Evolutionary conservation across 805 yeast genomes (phyloP), one percentile per base, ranked within the genome.

Genomic region (Hanseniaspora clermontiae): DNA sequence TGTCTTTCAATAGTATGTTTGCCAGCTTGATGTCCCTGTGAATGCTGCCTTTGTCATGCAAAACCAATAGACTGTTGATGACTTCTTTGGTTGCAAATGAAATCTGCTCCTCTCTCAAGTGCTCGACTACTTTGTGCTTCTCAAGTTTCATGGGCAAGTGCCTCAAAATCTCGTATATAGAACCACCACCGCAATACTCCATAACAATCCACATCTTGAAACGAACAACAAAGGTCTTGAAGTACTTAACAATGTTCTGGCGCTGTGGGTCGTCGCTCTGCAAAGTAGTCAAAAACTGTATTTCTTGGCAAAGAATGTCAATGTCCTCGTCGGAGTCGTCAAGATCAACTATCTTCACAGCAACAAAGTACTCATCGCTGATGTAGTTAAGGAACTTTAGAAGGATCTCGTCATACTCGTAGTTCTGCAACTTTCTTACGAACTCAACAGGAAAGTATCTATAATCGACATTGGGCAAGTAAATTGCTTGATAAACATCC

Each of bases 111-210:
- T 88, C 95, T 19, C 70, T 70, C 46, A 89, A 68, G 24, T 49
- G 53, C 11, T 43, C 43, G 6, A 45, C 31, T 17, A 12, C 31
- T 3, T 27, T 24, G 15, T 39, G n/a, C 31, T 65, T 68, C 5
- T 27, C 27, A 2, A 46, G 3, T 36, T 57, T 55, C 77, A 81
- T 67, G 70, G 77, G 65, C 39, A 69, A 49, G 50, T 74, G 72
- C 63, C 76, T 80, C 43, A 91, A 64, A 56, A 88, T 73, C 63
- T 86, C 95, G 1, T 84, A 76, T 67, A 95, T 86, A 1, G 96
- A 87, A 0, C 97, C 96, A 32, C 95, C 97, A 12, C 91, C 96
- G 68, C 97, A 93, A 65, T 78, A 88, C 67, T 91, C 98, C 96
- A 93, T 87, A 5, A 83, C 83, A 49, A 91, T 86, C 84, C 89